phyloP scores from a whole-genome alignment of 1,139 yeast genomes.

The Geotrichum macrosporum region DNA sequence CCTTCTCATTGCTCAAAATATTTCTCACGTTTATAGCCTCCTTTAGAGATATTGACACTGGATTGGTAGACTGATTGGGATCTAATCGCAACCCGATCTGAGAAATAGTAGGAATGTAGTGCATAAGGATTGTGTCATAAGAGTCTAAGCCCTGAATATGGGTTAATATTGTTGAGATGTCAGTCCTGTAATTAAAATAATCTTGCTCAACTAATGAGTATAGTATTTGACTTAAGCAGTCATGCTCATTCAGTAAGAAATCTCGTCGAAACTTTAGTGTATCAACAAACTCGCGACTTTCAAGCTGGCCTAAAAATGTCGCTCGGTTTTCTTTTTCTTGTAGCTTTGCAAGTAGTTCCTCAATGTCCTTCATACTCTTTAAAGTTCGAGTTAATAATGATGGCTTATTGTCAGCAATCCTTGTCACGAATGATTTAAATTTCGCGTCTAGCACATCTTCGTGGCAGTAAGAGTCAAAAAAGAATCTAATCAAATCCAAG shows the following conservation, averaged over 20 bases:
- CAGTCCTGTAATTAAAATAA: conserved; percentile 42
- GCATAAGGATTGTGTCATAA: conserved; percentile 59
- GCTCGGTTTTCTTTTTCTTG: conserved; percentile 54
- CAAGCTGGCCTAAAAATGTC: conserved; percentile 49
- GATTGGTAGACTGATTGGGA: conserved; percentile 18
- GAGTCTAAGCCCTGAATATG: conserved; percentile 47
- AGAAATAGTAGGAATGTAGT: conserved; percentile 50
- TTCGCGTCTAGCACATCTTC: conserved; percentile 10
- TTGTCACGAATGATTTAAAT: conserved; percentile 16
- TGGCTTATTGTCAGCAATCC: conserved; percentile 19
- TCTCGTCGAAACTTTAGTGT: conserved; percentile 56
- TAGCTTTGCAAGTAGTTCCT: conserved; percentile 50
- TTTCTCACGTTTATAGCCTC: conserved; percentile 10
- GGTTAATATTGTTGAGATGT: conserved; percentile 43
- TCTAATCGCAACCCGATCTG: conserved; percentile 18
- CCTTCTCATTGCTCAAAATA: conserved; percentile 13
- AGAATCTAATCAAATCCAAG: conserved; percentile 61
- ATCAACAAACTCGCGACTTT: conserved; percentile 50
- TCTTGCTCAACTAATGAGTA: conserved; percentile 26
- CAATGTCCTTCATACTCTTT: conserved; percentile 54
- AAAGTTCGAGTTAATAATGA: conserved; percentile 40
- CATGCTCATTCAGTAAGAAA: conserved; percentile 64
- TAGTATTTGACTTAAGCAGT: conserved; percentile 61
- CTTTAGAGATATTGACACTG: conserved; percentile 4
- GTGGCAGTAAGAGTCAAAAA: conserved; percentile 37